phyloP scores from a whole-genome alignment of 1,284 basidiomycete species.

The Leccinum solheimii region DNA sequence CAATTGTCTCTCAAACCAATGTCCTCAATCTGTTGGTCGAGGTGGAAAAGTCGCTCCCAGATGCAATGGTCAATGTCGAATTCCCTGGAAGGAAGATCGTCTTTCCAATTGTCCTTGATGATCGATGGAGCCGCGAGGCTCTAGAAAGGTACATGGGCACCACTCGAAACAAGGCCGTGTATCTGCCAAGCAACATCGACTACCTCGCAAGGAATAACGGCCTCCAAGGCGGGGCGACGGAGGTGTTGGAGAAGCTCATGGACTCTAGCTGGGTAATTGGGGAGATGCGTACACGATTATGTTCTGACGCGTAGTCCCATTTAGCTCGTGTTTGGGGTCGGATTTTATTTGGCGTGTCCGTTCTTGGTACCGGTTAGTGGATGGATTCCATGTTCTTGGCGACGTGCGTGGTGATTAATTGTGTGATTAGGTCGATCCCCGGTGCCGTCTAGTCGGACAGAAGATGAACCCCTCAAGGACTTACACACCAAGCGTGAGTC shows the following conservation, averaged over 20 bases:
- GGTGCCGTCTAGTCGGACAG: conserved; percentile 58
- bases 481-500: conserved; percentile 54
- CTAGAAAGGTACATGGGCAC: conserved; percentile 58
- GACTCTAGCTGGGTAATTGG: conserved; percentile 49
- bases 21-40: conserved; percentile 44
- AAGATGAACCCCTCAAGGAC: conserved; percentile 69
- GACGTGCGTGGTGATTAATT: background rate
- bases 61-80: conserved; percentile 41
- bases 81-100: conserved; percentile 55
- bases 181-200: conserved; percentile 67
- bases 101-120: conserved; percentile 66
- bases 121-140: conserved; percentile 57
- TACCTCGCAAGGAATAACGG: conserved; percentile 70
- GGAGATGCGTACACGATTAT: background rate
- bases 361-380: conserved; percentile 57
- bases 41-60: conserved; percentile 41
- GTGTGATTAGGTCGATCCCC: conserved; percentile 53
- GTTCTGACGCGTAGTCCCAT: conserved; percentile 17
- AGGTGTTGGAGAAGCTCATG: conserved; percentile 48
- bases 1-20: conserved; percentile 39
- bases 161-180: conserved; percentile 57
- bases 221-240: conserved; percentile 42
- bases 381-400: background rate
- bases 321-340: conserved; percentile 60
- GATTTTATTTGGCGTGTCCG: conserved; percentile 63